These are phyloP conservation scores for Pugionium cornutum DNA, from an alignment of 345 rosid species.

Conservation along the genomic window DNA sequence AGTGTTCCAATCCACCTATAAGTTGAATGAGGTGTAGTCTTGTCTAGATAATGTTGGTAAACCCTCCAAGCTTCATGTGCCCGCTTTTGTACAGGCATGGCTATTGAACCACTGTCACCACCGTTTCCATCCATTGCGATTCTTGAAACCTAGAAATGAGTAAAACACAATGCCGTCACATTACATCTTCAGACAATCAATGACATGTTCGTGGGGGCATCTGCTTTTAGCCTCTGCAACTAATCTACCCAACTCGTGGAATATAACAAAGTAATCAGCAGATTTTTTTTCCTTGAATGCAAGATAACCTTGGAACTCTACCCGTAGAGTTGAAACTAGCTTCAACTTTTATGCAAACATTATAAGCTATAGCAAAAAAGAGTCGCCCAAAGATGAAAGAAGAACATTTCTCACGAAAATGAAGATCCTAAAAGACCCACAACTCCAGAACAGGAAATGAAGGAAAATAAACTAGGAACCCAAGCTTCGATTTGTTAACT, in stretches of 20 bases:
- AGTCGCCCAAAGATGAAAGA: neutral
- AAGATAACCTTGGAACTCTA: neutral
- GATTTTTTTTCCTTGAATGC: neutral
- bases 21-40: conserved; percentile 74
- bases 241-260: neutral
- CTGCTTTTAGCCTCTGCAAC: neutral
- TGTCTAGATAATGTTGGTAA: conserved; percentile 83
- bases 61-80: conserved; percentile 73
- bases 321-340: neutral
- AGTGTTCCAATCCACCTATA: conserved; percentile 87
- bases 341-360: neutral
- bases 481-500: conserved; percentile 1
- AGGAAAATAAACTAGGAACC: neutral
- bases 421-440: neutral
- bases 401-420: neutral
- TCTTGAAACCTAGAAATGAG: conserved; percentile 39
- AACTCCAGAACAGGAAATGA: neutral
- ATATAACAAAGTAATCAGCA: neutral
- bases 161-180: neutral
- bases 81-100: conserved; percentile 64
- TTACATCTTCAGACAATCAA: conserved; percentile 16
- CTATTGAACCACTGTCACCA: conserved; percentile 54
- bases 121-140: conserved; percentile 76
- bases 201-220: neutral
- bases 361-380: neutral